A percentile compares a stretch with the other conserved stretches of the same genome.
Evolutionary conservation across 2,329 filamentous ascomycete genomes (phyloP).

Genomic region (Arthroderma uncinatum): DNA sequence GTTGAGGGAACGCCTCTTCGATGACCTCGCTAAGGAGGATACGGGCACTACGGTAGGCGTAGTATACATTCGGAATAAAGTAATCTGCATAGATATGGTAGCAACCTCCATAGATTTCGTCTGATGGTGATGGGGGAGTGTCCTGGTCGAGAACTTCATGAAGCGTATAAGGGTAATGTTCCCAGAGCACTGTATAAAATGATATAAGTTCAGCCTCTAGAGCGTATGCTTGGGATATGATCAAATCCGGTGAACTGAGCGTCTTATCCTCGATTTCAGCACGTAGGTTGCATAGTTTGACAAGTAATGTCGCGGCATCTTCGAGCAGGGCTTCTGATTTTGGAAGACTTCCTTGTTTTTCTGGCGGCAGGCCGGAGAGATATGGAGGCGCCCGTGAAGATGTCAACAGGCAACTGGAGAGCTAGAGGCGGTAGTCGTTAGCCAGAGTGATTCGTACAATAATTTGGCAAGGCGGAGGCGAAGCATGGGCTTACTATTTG

Average conservation of each 20-base stretch:
- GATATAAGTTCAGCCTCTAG: slow-evolving; percentile 27
- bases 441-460: too few relatives aligned
- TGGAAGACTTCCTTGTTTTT: neutral
- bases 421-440: neutral
- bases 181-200: slow-evolving; percentile 23
- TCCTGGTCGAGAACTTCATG: neutral
- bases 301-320: slow-evolving; percentile 22
- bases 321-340: slow-evolving; percentile 21
- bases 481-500: slow-evolving; percentile 9
- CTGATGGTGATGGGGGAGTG: neutral
- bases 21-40: slow-evolving; percentile 45
- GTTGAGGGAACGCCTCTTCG: slow-evolving; percentile 21
- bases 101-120: slow-evolving; percentile 35
- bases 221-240: slow-evolving; percentile 24
- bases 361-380: neutral
- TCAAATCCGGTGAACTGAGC: slow-evolving; percentile 20
- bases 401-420: slow-evolving; percentile 10
- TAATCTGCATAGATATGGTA: slow-evolving; percentile 48
- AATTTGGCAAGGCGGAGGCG: neutral
- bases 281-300: slow-evolving; percentile 25
- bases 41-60: slow-evolving; percentile 49
- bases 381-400: slow-evolving; percentile 3
- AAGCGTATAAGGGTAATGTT: slow-evolving; percentile 20
- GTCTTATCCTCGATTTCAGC: slow-evolving; percentile 23
- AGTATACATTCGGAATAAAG: slow-evolving; percentile 47